A percentile compares a stretch with the other conserved stretches of the same genome.
Evolutionary conservation across 176 grass and related monocot species (phyloP).

Genomic region (maize (Zea mays)): Zm-B73-REFERENCE-NAM-5.0 NC_050098.1:49388001-49388500

Average conservation of each 20-base stretch:
- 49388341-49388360: neutral
- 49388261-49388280: neutral
- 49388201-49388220: no score
- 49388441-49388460: constrained; percentile 23
- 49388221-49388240: neutral
- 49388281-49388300: neutral
- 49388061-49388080: neutral
- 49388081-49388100: no score
- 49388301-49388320: constrained; percentile 1
- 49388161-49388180: no score
- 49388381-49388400: constrained; percentile 3
- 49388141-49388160: no score
- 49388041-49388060: neutral
- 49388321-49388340: neutral
- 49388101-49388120: neutral
- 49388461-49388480: neutral
- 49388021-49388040: neutral
- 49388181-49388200: no score
- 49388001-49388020: constrained; percentile 9
- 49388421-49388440: neutral
- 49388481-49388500: no score
- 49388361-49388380: neutral
- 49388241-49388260: neutral
- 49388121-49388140: neutral
- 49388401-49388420: neutral